phyloP scores from a whole-genome alignment of 768 basidiomycete genomes.

The Boletus coccyginus region DNA sequence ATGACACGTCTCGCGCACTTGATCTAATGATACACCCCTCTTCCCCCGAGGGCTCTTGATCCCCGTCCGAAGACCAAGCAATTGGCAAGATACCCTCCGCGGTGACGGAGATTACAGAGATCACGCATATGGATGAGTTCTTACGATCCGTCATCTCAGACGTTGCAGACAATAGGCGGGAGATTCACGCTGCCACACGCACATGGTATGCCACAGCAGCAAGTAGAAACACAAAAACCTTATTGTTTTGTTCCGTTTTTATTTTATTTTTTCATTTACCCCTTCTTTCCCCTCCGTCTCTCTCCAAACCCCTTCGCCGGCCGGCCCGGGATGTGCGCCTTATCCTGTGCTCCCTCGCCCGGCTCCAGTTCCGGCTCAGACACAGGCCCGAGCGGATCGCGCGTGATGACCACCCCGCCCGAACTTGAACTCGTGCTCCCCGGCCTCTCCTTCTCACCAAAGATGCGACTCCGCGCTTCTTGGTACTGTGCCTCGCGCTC shows the following conservation, averaged over 20 bases:
- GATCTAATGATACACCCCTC: neutral
- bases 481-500: constrained; percentile 74
- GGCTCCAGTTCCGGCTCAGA: constrained; percentile 4
- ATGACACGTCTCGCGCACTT: neutral
- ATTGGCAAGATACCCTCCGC: constrained; percentile 2
- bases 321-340: neutral
- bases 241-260: neutral
- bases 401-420: constrained; percentile 18
- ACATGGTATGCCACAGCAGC: neutral
- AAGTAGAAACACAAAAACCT: neutral
- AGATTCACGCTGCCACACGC: neutral
- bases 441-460: constrained; percentile 37
- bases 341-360: neutral
- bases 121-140: neutral
- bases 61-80: neutral
- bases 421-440: neutral
- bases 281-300: constrained; percentile 18
- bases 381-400: constrained; percentile 35
- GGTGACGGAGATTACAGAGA: neutral
- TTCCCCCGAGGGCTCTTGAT: neutral
- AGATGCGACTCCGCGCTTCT: constrained; percentile 72
- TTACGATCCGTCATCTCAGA: neutral
- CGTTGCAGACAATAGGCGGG: neutral
- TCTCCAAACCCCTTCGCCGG: constrained; percentile 30
- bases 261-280: neutral